A percentile compares a stretch with the other conserved stretches of the same genome.
phyloP scores from a whole-genome alignment of 768 basidiomycete species.

The Lactarius hengduanensis region DNA sequence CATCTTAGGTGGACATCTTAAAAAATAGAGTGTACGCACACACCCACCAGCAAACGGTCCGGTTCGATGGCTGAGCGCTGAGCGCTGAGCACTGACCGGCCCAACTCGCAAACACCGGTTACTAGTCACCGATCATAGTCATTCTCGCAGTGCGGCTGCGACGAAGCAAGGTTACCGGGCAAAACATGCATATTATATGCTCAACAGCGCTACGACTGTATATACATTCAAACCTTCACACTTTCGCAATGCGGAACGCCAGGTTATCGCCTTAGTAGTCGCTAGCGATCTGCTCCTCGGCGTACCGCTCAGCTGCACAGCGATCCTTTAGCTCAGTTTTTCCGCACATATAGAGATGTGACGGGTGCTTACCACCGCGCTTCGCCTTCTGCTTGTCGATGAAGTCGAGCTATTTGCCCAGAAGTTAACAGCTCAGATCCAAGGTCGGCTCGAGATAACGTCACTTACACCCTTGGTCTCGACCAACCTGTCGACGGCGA shows the following conservation, averaged over 20 bases:
- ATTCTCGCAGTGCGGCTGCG: background rate
- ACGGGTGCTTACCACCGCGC: constrained; percentile 34
- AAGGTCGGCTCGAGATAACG: background rate
- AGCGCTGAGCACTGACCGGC: no score
- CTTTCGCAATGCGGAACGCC: background rate
- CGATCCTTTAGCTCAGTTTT: background rate
- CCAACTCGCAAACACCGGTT: no score
- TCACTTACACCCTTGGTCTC: constrained; percentile 58
- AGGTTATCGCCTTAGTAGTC: constrained; percentile 2
- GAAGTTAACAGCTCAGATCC: constrained; percentile 1
- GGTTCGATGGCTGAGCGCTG: no score
- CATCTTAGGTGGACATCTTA: background rate
- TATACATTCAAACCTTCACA: background rate
- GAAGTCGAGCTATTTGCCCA: constrained; percentile 41
- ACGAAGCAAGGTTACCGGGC: background rate
- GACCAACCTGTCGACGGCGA: constrained; percentile 49
- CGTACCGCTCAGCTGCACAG: background rate
- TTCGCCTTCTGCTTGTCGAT: constrained; percentile 47
- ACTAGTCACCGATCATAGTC: background rate
- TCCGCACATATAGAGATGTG: background rate
- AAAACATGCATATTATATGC: background rate
- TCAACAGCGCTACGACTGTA: constrained; percentile 4
- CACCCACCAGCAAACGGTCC: no score
- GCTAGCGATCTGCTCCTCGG: background rate
- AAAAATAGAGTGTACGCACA: no score